phyloP scores from a whole-genome alignment of 495 filamentous ascomycete genomes.

The Hyaloscypha finlandica region DNA sequence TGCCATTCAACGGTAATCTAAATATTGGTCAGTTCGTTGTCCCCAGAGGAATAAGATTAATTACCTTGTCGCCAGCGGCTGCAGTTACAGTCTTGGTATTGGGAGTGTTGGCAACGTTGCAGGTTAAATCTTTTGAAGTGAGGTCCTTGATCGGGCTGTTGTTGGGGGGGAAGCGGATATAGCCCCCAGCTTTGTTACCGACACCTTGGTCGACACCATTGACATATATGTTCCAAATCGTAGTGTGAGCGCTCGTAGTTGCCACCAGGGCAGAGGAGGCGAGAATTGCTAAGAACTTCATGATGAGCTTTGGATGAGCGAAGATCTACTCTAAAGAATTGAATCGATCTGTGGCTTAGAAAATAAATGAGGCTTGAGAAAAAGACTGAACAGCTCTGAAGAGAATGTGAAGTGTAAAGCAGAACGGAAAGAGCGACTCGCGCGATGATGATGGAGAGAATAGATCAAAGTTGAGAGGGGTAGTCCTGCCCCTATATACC shows the following conservation, averaged over 20 bases:
- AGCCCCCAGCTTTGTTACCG: conserved; percentile 34
- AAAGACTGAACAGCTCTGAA: conserved; percentile 6
- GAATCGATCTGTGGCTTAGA: not conserved
- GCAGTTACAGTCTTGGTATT: conserved; percentile 27
- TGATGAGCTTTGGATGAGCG: conserved; percentile 28
- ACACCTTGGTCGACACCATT: conserved; percentile 44
- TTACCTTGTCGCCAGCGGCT: conserved; percentile 45
- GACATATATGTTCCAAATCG: conserved; percentile 45
- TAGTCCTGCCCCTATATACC: conserved; percentile 3
- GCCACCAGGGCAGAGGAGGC: conserved; percentile 39
- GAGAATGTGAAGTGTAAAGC: conserved; percentile 7
- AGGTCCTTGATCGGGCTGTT: conserved; percentile 58
- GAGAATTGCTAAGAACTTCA: conserved; percentile 39
- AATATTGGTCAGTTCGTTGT: conserved; percentile 35
- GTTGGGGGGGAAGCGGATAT: conserved; percentile 53
- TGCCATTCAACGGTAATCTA: conserved; percentile 42
- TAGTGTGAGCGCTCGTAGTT: conserved; percentile 46
- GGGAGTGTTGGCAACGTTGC: conserved; percentile 32
- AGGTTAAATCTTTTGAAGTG: conserved; percentile 33
- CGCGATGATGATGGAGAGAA: conserved; percentile 5
- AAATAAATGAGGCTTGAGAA: conserved; percentile 2
- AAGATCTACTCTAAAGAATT: not conserved
- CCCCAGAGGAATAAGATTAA: conserved; percentile 47
- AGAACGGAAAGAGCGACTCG: conserved; percentile 16
- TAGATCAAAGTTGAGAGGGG: conserved; percentile 4